phyloP scores from a whole-genome alignment of 495 filamentous ascomycete species.

The Hypoxylon crocopeplum region DNA sequence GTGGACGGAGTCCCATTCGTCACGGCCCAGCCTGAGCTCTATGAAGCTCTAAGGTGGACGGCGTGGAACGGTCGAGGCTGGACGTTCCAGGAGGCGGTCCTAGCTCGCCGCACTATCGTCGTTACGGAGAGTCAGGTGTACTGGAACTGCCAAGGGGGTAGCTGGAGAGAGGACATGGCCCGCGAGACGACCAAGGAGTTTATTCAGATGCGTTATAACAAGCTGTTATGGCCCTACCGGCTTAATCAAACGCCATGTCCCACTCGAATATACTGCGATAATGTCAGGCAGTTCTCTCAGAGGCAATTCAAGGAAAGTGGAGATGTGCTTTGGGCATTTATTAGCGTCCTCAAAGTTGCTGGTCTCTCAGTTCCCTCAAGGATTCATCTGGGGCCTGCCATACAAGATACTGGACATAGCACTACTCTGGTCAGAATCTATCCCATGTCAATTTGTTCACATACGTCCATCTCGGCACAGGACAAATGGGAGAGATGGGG shows the following conservation, averaged over 20 bases:
- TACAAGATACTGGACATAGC: neutral
- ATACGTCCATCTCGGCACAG: neutral
- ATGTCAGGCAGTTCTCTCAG: neutral
- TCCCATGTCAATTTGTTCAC: neutral
- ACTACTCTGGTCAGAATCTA: neutral
- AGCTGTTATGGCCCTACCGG: neutral
- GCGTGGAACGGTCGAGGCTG: constrained; percentile 19
- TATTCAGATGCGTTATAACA: neutral
- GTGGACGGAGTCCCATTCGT: neutral
- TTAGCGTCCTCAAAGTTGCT: neutral
- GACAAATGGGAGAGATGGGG: neutral
- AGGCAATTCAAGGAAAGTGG: neutral
- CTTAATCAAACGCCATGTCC: neutral
- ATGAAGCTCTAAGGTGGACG: neutral
- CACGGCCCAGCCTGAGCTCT: neutral
- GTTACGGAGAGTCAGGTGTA: constrained; percentile 7
- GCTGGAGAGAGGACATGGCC: neutral
- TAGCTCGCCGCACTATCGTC: constrained; percentile 5
- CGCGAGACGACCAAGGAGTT: too few relatives aligned
- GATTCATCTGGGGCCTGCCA: neutral
- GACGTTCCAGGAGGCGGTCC: constrained; percentile 16
- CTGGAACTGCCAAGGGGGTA: constrained; percentile 3
- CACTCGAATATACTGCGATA: neutral
- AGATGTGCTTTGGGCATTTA: neutral
- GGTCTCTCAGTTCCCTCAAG: neutral